Conservation (phyloP, 352 stramenopile species). For the Globisporangium polare region DNA sequence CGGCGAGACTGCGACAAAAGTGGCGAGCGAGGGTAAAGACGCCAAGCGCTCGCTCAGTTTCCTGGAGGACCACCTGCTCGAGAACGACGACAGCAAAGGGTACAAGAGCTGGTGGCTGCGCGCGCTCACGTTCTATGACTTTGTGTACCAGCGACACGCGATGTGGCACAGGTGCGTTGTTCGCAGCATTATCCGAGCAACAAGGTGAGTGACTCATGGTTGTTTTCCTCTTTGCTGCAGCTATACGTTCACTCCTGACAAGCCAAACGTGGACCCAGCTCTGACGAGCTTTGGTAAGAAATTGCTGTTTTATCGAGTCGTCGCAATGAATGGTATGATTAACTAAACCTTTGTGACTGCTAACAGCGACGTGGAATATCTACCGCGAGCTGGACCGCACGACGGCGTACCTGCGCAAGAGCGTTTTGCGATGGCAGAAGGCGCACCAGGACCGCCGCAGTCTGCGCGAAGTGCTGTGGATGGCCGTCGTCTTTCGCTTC, state of each 20-base stretch:
- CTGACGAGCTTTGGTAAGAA: conserved; percentile 75
- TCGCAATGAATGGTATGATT: neutral
- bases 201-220: neutral
- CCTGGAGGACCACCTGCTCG: conserved; percentile 68
- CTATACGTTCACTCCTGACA: conserved; percentile 71
- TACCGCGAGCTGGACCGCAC: conserved; percentile 82
- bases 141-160: conserved; percentile 79
- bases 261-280: conserved; percentile 60
- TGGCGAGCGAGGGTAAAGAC: neutral
- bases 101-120: conserved; percentile 87
- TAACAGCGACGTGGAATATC: conserved; percentile 73
- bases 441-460: conserved; percentile 63
- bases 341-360: neutral
- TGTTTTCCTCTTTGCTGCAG: conserved; percentile 11
- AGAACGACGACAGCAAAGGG: conserved; percentile 61
- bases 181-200: neutral
- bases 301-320: neutral
- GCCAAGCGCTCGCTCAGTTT: conserved; percentile 56
- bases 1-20: neutral
- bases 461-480: conserved; percentile 76
- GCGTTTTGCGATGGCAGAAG: conserved; percentile 73
- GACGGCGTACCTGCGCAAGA: conserved; percentile 77
- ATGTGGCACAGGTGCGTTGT: conserved; percentile 68
- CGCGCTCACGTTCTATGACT: conserved; percentile 80
- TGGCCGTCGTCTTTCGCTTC: conserved; percentile 74